phyloP scores from a whole-genome alignment of 2,329 filamentous ascomycete species.

The Ophiostoma quercus region DNA sequence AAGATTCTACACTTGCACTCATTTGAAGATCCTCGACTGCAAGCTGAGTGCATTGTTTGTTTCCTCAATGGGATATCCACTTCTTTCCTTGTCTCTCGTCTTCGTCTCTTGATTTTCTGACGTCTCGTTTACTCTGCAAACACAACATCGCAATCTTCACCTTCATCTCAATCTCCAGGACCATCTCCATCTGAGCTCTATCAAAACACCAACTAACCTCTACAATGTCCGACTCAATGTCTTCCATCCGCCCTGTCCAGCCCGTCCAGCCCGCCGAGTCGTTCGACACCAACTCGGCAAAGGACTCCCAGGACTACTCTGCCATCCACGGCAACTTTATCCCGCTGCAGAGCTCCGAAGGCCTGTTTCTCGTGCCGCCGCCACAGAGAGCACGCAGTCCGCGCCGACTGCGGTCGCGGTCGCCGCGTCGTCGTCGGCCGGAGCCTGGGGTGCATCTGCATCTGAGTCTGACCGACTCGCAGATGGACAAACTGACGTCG shows the following conservation, averaged over 20 bases:
- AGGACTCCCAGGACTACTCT: background rate
- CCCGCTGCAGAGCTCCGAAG: conserved; percentile 33
- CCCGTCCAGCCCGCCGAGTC: background rate
- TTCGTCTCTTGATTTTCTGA: background rate
- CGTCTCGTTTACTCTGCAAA: too few species aligned
- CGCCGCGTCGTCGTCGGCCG: conserved; percentile 34
- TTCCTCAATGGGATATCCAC: conserved; percentile 3
- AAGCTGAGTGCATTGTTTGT: background rate
- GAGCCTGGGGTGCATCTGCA: conserved; percentile 43
- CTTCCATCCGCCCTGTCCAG: background rate
- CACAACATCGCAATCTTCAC: too few species aligned
- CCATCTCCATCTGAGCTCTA: too few species aligned
- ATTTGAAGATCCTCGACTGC: background rate
- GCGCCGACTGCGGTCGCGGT: conserved; percentile 31
- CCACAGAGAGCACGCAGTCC: conserved; percentile 15
- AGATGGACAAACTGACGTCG: conserved; percentile 45
- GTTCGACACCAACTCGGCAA: background rate
- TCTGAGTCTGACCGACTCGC: conserved; percentile 45
- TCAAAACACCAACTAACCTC: too few species aligned
- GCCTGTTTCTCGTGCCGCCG: conserved; percentile 35
- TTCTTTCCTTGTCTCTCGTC: background rate
- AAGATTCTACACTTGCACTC: background rate
- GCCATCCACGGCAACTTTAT: conserved; percentile 38
- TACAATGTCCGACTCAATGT: background rate
- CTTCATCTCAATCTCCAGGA: too few species aligned